Base-by-base conservation (phyloP, 768 basidiomycete species). In the Dendrothele bispora region DNA sequence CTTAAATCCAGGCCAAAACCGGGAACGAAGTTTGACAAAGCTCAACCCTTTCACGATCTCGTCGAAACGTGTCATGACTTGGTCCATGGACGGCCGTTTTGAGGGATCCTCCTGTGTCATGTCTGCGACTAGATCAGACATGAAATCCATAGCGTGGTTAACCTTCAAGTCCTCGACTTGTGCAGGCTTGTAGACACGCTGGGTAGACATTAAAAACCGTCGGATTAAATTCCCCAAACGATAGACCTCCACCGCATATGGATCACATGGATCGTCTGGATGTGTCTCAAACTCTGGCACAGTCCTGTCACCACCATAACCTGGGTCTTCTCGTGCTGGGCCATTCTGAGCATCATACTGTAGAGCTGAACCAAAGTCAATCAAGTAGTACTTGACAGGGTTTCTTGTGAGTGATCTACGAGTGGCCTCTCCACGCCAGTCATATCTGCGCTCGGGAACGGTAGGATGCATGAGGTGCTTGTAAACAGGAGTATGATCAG, bases 241-340 rank as follows among this genome's bases (percentile, higher is more conserved):
- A 49, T 73, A 78, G 3, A 78, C 58, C 26, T 79, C 77, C 0
- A 67, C 68, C 0, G 67, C 57, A 35, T 77, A 79, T 0, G 74
- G 71, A 49, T 78, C 53, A 8, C 62, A 56, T 0, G 58, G 64
- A 1, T 49, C 28, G 10, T 56, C 28, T n/a, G n/a, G n/a, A n/a
- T n/a, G n/a, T n/a, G 32, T 27, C 22, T 29, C 43, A 35, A 66
- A 68, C 37, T 76, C 74, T 1, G 75, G 75, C 0, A 66, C 67
- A 1, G 69, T 57, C 41, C 65, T 66, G 54, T 81, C 77, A 3
- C 68, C 74, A 0, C 74, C 77, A 7, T 53, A 51, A 2, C 72
- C 58, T 0, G 67, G 62, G 5, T 50, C 37, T 25, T 64, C 67
- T 0, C 50, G 51, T 0, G 70, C 68, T 0, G 55, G 39, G 1